phyloP scores from a whole-genome alignment of 805 yeast genomes.

The Cyberlindnera nakhonratchasimensis region DNA sequence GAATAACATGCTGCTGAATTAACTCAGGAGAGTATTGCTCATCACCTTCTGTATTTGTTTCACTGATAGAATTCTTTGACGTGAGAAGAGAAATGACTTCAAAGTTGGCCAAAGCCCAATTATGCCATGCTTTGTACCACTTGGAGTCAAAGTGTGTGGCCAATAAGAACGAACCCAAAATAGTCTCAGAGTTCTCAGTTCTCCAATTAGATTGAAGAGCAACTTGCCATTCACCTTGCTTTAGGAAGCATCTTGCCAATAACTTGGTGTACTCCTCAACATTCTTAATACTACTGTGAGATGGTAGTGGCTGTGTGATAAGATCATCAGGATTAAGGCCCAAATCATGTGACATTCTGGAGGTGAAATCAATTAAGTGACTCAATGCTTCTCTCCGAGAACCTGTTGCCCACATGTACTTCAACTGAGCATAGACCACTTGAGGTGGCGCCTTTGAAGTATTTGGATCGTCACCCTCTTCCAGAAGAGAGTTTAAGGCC shows the following conservation, averaged over 20 bases:
- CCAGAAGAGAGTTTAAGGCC: conserved; percentile 74
- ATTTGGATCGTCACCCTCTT: conserved; percentile 56
- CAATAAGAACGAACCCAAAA: conserved; percentile 83
- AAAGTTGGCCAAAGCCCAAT: conserved; percentile 97
- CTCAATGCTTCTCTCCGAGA: conserved; percentile 81
- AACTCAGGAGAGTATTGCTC: conserved; percentile 44
- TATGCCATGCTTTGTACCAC: conserved; percentile 99
- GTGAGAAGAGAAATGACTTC: conserved; percentile 77
- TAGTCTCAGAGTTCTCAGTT: conserved; percentile 71
- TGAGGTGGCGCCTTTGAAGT: conserved; percentile 90
- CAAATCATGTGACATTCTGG: conserved; percentile 83
- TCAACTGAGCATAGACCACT: conserved; percentile 94
- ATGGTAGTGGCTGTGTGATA: conserved; percentile 80
- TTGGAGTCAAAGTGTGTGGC: conserved; percentile 91
- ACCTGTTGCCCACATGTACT: conserved; percentile 96
- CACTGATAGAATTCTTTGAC: conserved; percentile 32
- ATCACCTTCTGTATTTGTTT: conserved; percentile 26
- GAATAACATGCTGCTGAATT: conserved; percentile 85
- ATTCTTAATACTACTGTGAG: conserved; percentile 54
- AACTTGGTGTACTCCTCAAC: conserved; percentile 80
- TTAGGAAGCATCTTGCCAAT: conserved; percentile 89
- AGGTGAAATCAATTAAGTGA: conserved; percentile 85
- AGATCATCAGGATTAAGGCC: conserved; percentile 85
- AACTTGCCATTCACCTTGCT: conserved; percentile 98
- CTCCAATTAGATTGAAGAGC: conserved; percentile 79